These are phyloP conservation scores for Cryptosporidium ryanae DNA, from an alignment of 169 alveolate species.

Conservation along the genomic window DNA sequence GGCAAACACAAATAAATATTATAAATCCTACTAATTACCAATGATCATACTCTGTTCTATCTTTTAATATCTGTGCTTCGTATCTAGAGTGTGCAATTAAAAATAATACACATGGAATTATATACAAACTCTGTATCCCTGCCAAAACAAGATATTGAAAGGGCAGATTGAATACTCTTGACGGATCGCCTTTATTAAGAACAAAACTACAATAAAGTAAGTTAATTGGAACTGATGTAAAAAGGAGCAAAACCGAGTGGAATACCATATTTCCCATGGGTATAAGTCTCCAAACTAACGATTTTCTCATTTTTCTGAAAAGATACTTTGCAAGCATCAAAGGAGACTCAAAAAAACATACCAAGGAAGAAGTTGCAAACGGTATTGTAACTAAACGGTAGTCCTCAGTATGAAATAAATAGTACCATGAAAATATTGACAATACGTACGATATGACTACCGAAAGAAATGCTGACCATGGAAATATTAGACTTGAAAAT, in stretches of 20 bases:
- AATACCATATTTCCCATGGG: slow-evolving; percentile 71
- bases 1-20: too few species aligned
- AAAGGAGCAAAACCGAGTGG: slow-evolving; percentile 28
- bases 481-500: slow-evolving; percentile 59
- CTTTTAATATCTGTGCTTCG: slow-evolving; percentile 55
- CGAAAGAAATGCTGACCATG: slow-evolving; percentile 63
- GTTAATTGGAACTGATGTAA: slow-evolving; percentile 52
- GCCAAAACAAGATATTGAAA: slow-evolving; percentile 50
- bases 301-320: slow-evolving; percentile 60
- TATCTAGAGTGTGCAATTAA: slow-evolving; percentile 52
- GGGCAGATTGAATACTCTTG: slow-evolving; percentile 42
- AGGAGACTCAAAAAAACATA: slow-evolving; percentile 69
- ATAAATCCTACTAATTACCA: slow-evolving; percentile 16
- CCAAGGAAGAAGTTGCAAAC: slow-evolving; percentile 51
- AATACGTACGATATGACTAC: slow-evolving; percentile 50
- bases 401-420: slow-evolving; percentile 36
- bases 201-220: slow-evolving; percentile 33
- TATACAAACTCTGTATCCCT: slow-evolving; percentile 29
- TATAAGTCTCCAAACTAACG: slow-evolving; percentile 44
- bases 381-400: slow-evolving; percentile 50
- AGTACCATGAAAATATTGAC: slow-evolving; percentile 58
- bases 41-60: slow-evolving; percentile 67
- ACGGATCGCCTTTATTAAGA: slow-evolving; percentile 45
- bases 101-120: slow-evolving; percentile 62
- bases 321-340: slow-evolving; percentile 69